Conservation (phyloP, 768 basidiomycete species). For the Leccinum disarticulatum region DNA sequence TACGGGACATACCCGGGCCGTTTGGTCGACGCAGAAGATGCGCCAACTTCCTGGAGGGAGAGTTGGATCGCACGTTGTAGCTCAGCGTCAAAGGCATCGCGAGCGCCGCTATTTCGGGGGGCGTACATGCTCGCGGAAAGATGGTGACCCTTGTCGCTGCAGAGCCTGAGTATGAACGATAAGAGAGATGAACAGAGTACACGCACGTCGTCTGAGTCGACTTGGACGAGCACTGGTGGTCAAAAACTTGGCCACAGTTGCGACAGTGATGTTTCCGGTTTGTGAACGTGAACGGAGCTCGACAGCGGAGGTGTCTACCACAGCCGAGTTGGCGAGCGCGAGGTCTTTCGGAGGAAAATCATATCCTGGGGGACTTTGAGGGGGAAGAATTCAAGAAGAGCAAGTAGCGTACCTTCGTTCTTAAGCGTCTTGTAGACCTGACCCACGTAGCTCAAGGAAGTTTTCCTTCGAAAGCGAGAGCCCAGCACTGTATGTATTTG, state of each 20-base stretch:
- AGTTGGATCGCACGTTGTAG: conserved; percentile 92
- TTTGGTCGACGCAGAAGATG: conserved; percentile 41
- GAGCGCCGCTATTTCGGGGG: conserved; percentile 53
- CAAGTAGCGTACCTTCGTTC: conserved; percentile 59
- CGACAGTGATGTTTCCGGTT: conserved; percentile 98
- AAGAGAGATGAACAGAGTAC: neutral
- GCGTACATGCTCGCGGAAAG: conserved; percentile 55
- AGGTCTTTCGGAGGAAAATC: conserved; percentile 82
- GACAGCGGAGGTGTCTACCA: conserved; percentile 94
- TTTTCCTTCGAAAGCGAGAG: conserved; percentile 84
- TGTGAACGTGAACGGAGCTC: conserved; percentile 88
- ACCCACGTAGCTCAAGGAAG: conserved; percentile 65
- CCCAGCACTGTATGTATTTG: conserved; percentile 90
- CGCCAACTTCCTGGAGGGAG: conserved; percentile 75
- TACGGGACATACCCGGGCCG: conserved; percentile 71
- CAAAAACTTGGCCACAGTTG: conserved; percentile 96
- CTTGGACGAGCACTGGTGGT: conserved; percentile 89
- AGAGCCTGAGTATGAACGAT: conserved; percentile 2
- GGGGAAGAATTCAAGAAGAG: neutral
- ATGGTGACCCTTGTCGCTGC: conserved; percentile 50
- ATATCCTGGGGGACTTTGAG: conserved; percentile 50
- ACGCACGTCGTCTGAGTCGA: conserved; percentile 60
- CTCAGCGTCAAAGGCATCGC: conserved; percentile 78
- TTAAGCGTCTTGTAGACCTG: conserved; percentile 79
- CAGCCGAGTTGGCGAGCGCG: conserved; percentile 67